Percentiles rank a stretch among this genome's conserved stretches.
These are phyloP conservation scores for Wallemia hederae DNA, from an alignment of 1,284 basidiomycete genomes.

Conservation along the genomic window DNA sequence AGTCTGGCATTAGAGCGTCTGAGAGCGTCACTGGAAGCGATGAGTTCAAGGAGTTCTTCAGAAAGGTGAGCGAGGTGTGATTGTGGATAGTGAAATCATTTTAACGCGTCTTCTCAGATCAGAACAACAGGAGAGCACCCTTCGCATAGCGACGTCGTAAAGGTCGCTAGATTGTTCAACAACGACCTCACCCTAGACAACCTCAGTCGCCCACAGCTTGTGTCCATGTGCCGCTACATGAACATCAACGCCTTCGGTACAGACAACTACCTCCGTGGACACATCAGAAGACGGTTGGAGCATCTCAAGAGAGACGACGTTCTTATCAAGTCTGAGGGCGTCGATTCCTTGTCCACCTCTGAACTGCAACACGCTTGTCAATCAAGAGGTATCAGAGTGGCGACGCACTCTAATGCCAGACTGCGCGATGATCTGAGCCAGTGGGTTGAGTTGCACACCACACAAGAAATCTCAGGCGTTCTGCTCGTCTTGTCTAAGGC, in stretches of 20 bases:
- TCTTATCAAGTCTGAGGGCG: constrained; percentile 60
- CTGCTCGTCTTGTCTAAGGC: constrained; percentile 73
- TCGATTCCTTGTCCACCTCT: constrained; percentile 60
- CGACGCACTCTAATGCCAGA: constrained; percentile 48
- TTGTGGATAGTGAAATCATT: not conserved
- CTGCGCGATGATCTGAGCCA: constrained; percentile 65
- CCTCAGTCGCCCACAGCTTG: constrained; percentile 79
- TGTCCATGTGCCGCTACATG: constrained; percentile 94
- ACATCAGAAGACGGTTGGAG: constrained; percentile 58
- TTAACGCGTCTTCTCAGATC: constrained; percentile 24
- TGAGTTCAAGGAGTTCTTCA: constrained; percentile 97
- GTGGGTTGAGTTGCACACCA: constrained; percentile 81
- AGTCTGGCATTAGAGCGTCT: constrained; percentile 57
- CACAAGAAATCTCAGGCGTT: constrained; percentile 61
- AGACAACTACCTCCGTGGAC: constrained; percentile 87
- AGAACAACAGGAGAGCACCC: constrained; percentile 84
- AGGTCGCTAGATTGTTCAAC: constrained; percentile 85
- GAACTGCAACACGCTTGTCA: constrained; percentile 84
- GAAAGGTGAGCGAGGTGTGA: constrained; percentile 31
- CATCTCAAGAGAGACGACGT: constrained; percentile 71
- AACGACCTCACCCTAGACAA: constrained; percentile 96
- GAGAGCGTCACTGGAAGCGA: constrained; percentile 75
- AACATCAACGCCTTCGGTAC: constrained; percentile 94
- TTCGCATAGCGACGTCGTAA: constrained; percentile 60
- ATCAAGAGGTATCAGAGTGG: constrained; percentile 70